phyloP scores from a whole-genome alignment of 306 rosid genomes.

The Prunus campanulata region DNA sequence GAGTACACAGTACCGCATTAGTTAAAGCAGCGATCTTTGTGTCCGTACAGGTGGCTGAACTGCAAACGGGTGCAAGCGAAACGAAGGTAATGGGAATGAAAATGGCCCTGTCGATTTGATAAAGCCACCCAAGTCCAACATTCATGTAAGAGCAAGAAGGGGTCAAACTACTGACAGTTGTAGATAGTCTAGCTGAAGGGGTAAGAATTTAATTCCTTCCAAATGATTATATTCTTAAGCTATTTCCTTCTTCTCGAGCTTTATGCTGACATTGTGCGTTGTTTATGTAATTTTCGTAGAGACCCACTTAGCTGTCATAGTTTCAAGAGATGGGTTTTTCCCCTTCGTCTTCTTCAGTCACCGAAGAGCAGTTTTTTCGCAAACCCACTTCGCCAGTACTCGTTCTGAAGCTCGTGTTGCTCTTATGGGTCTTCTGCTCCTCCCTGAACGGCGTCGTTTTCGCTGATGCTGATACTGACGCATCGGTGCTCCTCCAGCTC shows the following conservation, averaged over 20 bases:
- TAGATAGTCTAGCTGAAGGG: slow-evolving; percentile 70
- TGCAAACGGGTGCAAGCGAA: slow-evolving; percentile 30
- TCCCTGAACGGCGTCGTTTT: slow-evolving; percentile 20
- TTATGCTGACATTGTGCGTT: background rate
- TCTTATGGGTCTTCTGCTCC: slow-evolving; percentile 15
- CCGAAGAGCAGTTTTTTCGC: slow-evolving; percentile 39
- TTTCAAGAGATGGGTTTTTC: slow-evolving; percentile 57
- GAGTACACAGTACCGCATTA: background rate
- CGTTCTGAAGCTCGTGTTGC: slow-evolving; percentile 21
- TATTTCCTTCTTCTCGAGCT: background rate
- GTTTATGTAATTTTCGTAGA: background rate
- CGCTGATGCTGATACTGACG: slow-evolving; percentile 53
- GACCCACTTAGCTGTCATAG: slow-evolving; percentile 3
- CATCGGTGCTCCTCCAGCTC: slow-evolving; percentile 63
- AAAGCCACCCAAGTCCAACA: slow-evolving; percentile 70
- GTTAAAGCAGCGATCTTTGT: background rate
- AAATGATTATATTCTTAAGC: background rate
- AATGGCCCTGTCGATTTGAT: slow-evolving; percentile 14
- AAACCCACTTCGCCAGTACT: slow-evolving; percentile 14
- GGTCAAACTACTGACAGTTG: slow-evolving; percentile 94
- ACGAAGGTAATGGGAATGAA: slow-evolving; percentile 33
- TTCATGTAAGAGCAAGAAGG: slow-evolving; percentile 90
- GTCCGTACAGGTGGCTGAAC: slow-evolving; percentile 39
- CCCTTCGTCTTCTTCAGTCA: slow-evolving; percentile 33
- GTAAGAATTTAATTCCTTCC: slow-evolving; percentile 14